A percentile compares a stretch with the other conserved stretches of the same genome.
phyloP scores from a whole-genome alignment of 1,139 yeast species.

The Suhomyces taliae region DNA sequence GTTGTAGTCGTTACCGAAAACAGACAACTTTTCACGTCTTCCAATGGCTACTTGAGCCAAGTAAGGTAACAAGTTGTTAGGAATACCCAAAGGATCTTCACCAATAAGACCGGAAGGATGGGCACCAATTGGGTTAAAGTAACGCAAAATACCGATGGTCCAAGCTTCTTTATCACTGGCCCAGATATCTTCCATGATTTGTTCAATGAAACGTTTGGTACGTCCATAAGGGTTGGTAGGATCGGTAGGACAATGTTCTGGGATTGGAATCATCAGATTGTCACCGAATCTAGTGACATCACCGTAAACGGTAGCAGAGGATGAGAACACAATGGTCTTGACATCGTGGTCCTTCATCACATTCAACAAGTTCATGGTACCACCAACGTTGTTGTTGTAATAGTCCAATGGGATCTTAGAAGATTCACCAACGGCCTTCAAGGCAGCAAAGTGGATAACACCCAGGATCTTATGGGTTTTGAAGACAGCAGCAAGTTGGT shows the following conservation, averaged over 20 bases:
- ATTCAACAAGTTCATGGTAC: constrained; percentile 60
- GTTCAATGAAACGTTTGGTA: constrained; percentile 68
- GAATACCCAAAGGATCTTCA: constrained; percentile 77
- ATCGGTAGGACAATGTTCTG: constrained; percentile 74
- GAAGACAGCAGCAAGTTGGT: constrained; percentile 50
- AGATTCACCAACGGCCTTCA: constrained; percentile 86
- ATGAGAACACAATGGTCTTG: constrained; percentile 67
- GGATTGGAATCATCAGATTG: constrained; percentile 65
- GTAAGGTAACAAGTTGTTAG: constrained; percentile 73
- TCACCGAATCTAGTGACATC: constrained; percentile 73
- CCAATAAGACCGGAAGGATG: constrained; percentile 81
- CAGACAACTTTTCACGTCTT: constrained; percentile 60
- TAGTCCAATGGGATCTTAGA: constrained; percentile 68
- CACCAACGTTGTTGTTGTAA: constrained; percentile 68
- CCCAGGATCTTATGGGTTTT: constrained; percentile 51
- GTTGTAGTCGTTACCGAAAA: constrained; percentile 69
- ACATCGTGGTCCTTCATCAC: constrained; percentile 52
- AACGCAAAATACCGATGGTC: constrained; percentile 69
- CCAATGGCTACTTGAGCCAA: constrained; percentile 80
- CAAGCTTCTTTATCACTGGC: constrained; percentile 45
- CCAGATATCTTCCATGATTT: constrained; percentile 58
- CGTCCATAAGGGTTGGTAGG: constrained; percentile 80
- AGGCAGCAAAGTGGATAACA: constrained; percentile 82
- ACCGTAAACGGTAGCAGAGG: constrained; percentile 84
- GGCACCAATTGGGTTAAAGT: constrained; percentile 84